Base-by-base conservation (phyloP, 163 green algal genomes). In the Chlorella variabilis region DNA sequence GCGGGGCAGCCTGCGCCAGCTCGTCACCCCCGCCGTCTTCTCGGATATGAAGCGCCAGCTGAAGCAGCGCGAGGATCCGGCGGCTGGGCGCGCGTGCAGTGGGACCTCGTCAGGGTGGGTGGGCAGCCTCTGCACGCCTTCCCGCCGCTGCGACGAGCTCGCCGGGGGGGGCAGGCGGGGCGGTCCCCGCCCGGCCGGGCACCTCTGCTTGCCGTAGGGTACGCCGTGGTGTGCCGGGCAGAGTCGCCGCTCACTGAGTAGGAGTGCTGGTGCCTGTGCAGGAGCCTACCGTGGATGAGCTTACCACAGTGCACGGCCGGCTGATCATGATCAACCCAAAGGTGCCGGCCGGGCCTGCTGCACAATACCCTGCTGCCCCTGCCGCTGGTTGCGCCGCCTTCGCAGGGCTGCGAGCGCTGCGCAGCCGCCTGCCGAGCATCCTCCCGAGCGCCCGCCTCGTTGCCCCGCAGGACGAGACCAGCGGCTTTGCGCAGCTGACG, bases 401-500 rank as follows among this genome's bases (percentile, higher is more conserved):
- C 45, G 45, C 45, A 11, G 15, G 45, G 11, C 45, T 54, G 45
- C 15, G 45, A 54, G 11, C 11, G 45, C 45, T 54, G 45, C 11
- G 11, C 11, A 54, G 15, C 45, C 11, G 11, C 45, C 15, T 54
- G 45, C 11, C 45, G 15, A 54, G 15, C 45, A 54, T 54, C 45
- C 15, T 54, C 45, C 45, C 45, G 15, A 15, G 11, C 45, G 45
- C 45, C 1, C 71, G 23, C 49, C 33, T 56, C 49, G 8, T 33
- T 20, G 25, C 34, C 39, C 20, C 56, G 65, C 84, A 91, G 85
- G 82, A 92, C 62, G 85, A 88, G 34, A 74, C 31, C 23, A 87
- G 70, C 11, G 84, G 83, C 7, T 92, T 90, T 85, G 87, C 83
- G 23, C 89, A 92, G 66, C 49, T 92, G 31, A 92, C 89, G 31